Conservation (phyloP, 306 rosid genomes). For the Ammopiptanthus mongolicus region DNA sequence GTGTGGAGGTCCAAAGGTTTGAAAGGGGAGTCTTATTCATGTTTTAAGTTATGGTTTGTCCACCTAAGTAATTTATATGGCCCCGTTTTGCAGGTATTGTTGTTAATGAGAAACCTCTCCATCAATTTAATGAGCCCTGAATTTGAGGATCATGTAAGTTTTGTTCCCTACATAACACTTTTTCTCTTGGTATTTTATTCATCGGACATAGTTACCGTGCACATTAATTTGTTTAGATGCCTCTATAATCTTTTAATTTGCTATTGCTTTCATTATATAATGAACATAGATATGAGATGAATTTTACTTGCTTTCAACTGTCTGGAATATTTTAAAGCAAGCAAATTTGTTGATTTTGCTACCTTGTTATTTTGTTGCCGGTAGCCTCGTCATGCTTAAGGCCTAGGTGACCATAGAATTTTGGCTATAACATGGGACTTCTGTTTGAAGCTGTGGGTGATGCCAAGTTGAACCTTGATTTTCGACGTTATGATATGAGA, state of each 20-base stretch:
- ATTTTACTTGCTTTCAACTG: background rate
- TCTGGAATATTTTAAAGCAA: slow-evolving; percentile 2
- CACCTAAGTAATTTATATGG: slow-evolving; percentile 1
- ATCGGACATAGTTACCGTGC: background rate
- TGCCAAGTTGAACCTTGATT: background rate
- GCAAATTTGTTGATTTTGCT: background rate
- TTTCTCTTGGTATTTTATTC: background rate
- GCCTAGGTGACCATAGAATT: background rate
- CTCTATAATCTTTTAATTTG: background rate
- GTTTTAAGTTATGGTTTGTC: background rate
- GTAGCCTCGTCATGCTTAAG: background rate
- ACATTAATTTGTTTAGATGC: background rate
- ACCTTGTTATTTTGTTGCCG: background rate
- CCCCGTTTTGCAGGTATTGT: slow-evolving; percentile 49
- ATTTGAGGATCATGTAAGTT: slow-evolving; percentile 75
- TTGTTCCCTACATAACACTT: background rate
- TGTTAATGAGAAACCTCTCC: slow-evolving; percentile 80
- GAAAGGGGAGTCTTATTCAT: background rate
- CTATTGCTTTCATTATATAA: background rate
- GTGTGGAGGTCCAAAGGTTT: background rate
- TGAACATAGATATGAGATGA: background rate
- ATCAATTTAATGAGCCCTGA: slow-evolving; percentile 73
- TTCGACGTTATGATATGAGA: background rate
- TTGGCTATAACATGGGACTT: background rate
- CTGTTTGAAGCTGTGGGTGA: background rate